Evolutionary conservation across 2,329 filamentous ascomycete genomes (phyloP).

Genomic region (Hypoxylon sp.): DNA sequence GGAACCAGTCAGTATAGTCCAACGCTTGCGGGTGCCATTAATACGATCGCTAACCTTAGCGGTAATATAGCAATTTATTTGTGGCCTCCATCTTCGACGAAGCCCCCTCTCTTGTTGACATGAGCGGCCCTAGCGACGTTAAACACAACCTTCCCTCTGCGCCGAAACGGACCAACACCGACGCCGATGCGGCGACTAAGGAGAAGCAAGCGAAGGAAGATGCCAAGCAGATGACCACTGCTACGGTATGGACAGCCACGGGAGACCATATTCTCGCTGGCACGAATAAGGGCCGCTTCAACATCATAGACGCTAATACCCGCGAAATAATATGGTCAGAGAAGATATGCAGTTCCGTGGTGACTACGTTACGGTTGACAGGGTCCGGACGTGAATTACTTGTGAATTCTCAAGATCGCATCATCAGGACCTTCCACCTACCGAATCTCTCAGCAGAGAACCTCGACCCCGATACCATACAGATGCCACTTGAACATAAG

Average conservation of each 20-base stretch:
- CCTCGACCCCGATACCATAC: slow-evolving; percentile 86
- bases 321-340: slow-evolving; percentile 89
- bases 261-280: slow-evolving; percentile 92
- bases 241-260: slow-evolving; percentile 85
- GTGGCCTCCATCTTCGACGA: slow-evolving; percentile 95
- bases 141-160: slow-evolving; percentile 85
- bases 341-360: slow-evolving; percentile 86
- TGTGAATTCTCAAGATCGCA: slow-evolving; percentile 92
- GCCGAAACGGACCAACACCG: slow-evolving; percentile 79
- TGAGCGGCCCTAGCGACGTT: slow-evolving; percentile 75
- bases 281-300: slow-evolving; percentile 95
- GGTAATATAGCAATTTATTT: slow-evolving; percentile 76
- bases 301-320: slow-evolving; percentile 88
- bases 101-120: slow-evolving; percentile 88
- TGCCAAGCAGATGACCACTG: slow-evolving; percentile 94
- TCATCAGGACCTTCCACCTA: slow-evolving; percentile 91
- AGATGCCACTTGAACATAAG: slow-evolving; percentile 94
- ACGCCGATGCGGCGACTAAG: slow-evolving; percentile 75
- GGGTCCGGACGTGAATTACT: slow-evolving; percentile 88
- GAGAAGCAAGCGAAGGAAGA: slow-evolving; percentile 93
- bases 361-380: slow-evolving; percentile 88
- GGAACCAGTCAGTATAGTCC: slow-evolving; percentile 76
- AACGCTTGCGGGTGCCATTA: background rate
- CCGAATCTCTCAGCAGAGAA: slow-evolving; percentile 79
- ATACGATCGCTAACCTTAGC: slow-evolving; percentile 42